A percentile compares a stretch with the other conserved stretches of the same genome.
phyloP scores from a whole-genome alignment of 2,329 filamentous ascomycete species.

The Zopfia rhizophila region DNA sequence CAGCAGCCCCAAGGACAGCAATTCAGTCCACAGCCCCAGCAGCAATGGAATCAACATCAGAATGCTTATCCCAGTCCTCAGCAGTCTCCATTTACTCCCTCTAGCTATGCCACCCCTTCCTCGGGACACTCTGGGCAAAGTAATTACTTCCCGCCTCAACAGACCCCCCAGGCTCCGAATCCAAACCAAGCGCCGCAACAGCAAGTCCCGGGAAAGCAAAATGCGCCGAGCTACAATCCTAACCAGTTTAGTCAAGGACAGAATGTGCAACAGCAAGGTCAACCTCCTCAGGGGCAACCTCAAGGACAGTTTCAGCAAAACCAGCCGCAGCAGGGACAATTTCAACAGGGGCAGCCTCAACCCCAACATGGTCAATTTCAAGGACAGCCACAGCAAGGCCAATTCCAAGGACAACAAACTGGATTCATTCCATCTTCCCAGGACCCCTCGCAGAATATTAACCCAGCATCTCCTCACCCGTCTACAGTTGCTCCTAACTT shows the following conservation, averaged over 20 bases:
- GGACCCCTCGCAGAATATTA: slow-evolving; percentile 10
- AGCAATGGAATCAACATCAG: slow-evolving; percentile 22
- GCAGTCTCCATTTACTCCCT: slow-evolving; percentile 38
- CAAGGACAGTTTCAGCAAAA: slow-evolving; percentile 19
- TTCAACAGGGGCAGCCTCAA: slow-evolving; percentile 4
- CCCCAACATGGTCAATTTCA: slow-evolving; percentile 10
- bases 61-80: slow-evolving; percentile 34
- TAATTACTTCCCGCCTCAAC: slow-evolving; percentile 38
- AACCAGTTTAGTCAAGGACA: slow-evolving; percentile 26
- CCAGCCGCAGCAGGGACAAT: slow-evolving; percentile 12
- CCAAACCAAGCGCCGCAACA: slow-evolving; percentile 25
- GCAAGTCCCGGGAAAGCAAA: slow-evolving; percentile 11
- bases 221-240: slow-evolving; percentile 19
- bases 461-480: slow-evolving; percentile 14
- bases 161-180: slow-evolving; percentile 15
- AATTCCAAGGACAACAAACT: slow-evolving; percentile 36
- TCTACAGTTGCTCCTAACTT: slow-evolving; percentile 22
- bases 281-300: background rate
- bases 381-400: slow-evolving; percentile 22
- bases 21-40: slow-evolving; percentile 17
- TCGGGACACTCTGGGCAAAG: slow-evolving; percentile 33
- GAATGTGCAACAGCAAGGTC: background rate
- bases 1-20: slow-evolving; percentile 20
- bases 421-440: slow-evolving; percentile 34
- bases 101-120: slow-evolving; percentile 33